These are phyloP conservation scores for Alternaria sp. DNA, from an alignment of 2,329 filamentous ascomycete species.

Conservation along the genomic window DNA sequence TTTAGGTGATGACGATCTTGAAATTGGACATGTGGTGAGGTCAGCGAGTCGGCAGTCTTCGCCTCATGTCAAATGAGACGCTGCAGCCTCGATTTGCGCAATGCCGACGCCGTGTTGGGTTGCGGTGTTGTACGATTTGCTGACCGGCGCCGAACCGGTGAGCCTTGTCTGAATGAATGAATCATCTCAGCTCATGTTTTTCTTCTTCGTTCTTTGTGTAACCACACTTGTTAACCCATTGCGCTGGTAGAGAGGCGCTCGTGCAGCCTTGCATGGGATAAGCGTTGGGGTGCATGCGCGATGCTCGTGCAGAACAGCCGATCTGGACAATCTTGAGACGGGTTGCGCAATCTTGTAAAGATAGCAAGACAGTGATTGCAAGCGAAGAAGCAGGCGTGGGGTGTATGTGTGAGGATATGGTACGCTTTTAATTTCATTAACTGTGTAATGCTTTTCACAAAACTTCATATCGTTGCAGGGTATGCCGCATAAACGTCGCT, in stretches of 20 bases:
- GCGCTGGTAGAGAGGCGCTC: background rate
- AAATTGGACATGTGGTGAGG: background rate
- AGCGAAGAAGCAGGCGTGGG: background rate
- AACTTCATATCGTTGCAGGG: constrained; percentile 2
- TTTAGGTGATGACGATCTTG: background rate
- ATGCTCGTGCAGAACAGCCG: constrained; percentile 5
- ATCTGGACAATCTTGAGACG: background rate
- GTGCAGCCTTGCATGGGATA: constrained; percentile 11
- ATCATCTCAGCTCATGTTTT: background rate
- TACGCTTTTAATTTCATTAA: constrained; percentile 6
- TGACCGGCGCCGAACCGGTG: constrained; percentile 1
- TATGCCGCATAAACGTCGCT: constrained; percentile 12
- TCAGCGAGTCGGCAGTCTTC: background rate
- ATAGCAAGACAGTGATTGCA: background rate
- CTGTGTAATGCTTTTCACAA: constrained; percentile 1
- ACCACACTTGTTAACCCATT: background rate
- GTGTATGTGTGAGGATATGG: background rate
- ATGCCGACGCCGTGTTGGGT: background rate
- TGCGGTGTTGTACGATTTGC: background rate
- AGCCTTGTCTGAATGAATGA: background rate
- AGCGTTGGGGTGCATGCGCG: constrained; percentile 5
- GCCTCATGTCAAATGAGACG: background rate
- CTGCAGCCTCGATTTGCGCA: background rate
- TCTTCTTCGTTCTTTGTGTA: background rate
- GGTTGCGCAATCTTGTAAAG: background rate